Percentiles rank a stretch among this genome's conserved stretches.
phyloP scores from a whole-genome alignment of 2,329 filamentous ascomycete species.

The Xylariaceae sp. region DNA sequence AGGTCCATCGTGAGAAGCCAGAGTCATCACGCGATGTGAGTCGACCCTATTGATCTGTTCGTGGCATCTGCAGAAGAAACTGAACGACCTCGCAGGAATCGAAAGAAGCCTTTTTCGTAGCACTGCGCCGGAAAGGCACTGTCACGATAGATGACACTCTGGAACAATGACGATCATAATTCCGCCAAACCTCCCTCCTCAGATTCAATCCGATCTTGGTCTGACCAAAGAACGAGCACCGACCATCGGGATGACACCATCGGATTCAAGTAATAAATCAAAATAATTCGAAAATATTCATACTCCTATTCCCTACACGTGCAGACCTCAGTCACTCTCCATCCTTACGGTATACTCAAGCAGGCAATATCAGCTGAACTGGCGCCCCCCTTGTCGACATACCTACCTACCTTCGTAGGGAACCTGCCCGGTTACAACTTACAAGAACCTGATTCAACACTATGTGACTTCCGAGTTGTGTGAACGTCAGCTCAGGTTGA shows the following conservation, averaged over 20 bases:
- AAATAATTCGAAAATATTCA: neutral
- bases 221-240: neutral
- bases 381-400: slow-evolving; percentile 15
- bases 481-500: no score
- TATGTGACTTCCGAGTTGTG: no score
- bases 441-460: no score
- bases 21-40: slow-evolving; percentile 80
- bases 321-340: neutral
- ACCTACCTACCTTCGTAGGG: no score
- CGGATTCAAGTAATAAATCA: neutral
- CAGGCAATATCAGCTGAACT: slow-evolving; percentile 22
- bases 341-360: neutral
- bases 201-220: neutral
- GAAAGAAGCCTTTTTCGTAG: slow-evolving; percentile 82
- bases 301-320: neutral
- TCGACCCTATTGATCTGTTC: slow-evolving; percentile 16
- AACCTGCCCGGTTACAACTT: no score
- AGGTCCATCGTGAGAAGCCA: slow-evolving; percentile 83
- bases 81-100: slow-evolving; percentile 57
- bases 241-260: neutral
- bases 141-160: slow-evolving; percentile 29
- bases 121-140: slow-evolving; percentile 58
- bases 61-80: neutral
- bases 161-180: slow-evolving; percentile 4
- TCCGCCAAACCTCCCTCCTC: neutral